phyloP scores from a whole-genome alignment of 768 basidiomycete genomes.

The Suillus alpinus region DNA sequence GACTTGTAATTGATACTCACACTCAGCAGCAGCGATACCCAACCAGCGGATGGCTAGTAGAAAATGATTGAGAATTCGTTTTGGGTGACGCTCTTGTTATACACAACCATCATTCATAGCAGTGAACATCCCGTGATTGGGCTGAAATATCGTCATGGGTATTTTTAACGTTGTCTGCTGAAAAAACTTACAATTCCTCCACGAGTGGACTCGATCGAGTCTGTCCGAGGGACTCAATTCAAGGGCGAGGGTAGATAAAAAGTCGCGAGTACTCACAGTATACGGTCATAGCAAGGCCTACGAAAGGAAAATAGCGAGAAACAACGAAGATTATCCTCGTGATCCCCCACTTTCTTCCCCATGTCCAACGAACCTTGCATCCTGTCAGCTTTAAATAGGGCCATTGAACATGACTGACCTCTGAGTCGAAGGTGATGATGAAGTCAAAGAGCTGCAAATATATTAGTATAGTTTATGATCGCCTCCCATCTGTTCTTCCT shows the following conservation, averaged over 20 bases:
- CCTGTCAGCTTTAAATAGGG: not conserved
- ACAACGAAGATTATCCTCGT: not conserved
- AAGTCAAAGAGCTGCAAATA: slow-evolving; percentile 1
- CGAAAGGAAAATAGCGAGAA: not conserved
- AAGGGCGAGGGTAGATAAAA: not conserved
- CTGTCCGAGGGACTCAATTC: not conserved
- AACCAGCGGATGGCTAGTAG: not conserved
- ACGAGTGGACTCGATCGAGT: not conserved
- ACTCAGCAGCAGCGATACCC: not conserved
- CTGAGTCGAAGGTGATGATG: slow-evolving; percentile 5
- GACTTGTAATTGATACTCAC: not conserved
- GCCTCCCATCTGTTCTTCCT: not conserved
- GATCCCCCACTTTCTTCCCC: not conserved
- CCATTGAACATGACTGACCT: not conserved
- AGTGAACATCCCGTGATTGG: not conserved
- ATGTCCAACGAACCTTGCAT: not conserved
- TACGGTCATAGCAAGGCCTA: not conserved
- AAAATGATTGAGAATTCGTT: not conserved
- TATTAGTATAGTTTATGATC: not conserved
- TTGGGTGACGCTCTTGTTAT: not conserved
- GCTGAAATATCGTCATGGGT: not conserved
- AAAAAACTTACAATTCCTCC: not conserved
- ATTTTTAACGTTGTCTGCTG: not conserved
- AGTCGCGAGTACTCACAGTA: not conserved
- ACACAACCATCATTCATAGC: not conserved